Evolutionary conservation across 192 early-diverging fungal genomes (phyloP).

Genomic region (Globomyces pollinis-pini): DNA sequence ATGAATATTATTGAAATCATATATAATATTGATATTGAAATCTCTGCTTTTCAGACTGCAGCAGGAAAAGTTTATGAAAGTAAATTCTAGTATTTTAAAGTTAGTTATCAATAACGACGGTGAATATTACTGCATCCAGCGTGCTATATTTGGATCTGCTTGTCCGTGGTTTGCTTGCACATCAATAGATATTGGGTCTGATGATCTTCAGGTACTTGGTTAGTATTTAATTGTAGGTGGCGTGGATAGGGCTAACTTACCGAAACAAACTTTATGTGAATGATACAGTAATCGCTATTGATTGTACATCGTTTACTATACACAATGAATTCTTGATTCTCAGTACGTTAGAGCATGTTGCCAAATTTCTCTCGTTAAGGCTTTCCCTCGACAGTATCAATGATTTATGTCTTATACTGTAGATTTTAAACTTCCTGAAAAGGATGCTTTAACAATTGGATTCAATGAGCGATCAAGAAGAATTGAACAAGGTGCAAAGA

Average conservation of each 20-base stretch:
- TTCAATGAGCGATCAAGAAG: constrained; percentile 65
- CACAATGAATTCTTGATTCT: constrained; percentile 75
- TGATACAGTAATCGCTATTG: constrained; percentile 56
- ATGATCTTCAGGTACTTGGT: constrained; percentile 29
- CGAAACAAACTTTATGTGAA: constrained; percentile 82
- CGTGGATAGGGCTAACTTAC: constrained; percentile 61
- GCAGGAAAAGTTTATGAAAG: constrained; percentile 7
- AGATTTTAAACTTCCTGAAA: not conserved
- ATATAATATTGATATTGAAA: constrained; percentile 1
- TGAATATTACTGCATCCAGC: constrained; percentile 32
- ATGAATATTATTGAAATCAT: not conserved
- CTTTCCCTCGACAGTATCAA: not conserved
- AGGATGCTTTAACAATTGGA: constrained; percentile 30
- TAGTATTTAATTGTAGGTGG: no score
- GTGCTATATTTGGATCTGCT: constrained; percentile 20
- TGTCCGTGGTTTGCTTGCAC: constrained; percentile 51
- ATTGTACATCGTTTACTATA: constrained; percentile 80
- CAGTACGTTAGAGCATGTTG: constrained; percentile 74
- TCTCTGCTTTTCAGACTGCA: constrained; percentile 11
- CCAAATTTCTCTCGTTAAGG: constrained; percentile 61
- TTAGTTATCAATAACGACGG: constrained; percentile 3
- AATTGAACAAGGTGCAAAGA: constrained; percentile 86
- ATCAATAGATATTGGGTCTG: not conserved
- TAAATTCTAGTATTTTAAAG: no score
- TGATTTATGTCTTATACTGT: not conserved